Evolutionary conservation across 2,329 filamentous ascomycete species (phyloP), one percentile per base, ranked within the genome.

Genomic region (Aaosphaeria arxii): DNA sequence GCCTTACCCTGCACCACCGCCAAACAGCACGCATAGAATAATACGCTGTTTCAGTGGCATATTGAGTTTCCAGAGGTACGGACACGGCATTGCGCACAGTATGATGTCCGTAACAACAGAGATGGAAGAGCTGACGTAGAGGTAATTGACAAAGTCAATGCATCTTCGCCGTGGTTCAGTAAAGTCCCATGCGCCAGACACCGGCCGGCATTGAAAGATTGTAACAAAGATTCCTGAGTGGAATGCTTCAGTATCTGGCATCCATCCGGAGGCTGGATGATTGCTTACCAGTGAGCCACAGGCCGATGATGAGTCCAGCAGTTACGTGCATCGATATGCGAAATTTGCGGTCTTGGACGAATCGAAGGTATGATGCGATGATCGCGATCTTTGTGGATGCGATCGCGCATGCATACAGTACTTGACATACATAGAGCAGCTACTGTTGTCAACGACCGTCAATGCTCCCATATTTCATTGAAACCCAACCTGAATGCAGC

Each of bases 311-410:
- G 3, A 58, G 35, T 9, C 54, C 40, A 5, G 44, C 47, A 6
- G 50, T 61, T 5, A 40, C 40, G 39, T 58, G 59, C 57, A 64
- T 59, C 6, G 42, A 11, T 4, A 54, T 52, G 7, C 61, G 56
- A 38, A 66, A 64, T 3, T 9, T 41, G 32, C 13, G 31, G 7
- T 58, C 48, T 38, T 53, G 52, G 5, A 66, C 52, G 38, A 64
- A 57, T 24, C 59, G 59, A 7, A 66, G 49, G 42, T 63, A 66
- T 2, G 57, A 63, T 5, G 59, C 50, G 47, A 66, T 59, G 43
- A 64, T 62, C 7, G 62, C 58, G 11, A 62, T 48, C 36, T 66
- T 66, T 11, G 62, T 64, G 13, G 53, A 55, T 3, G 55, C 54
- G 39, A 64, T 61, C 6, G 60, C 60, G 42, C 53, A 63, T 7